Percentiles rank a stretch among this genome's conserved stretches.
Conservation (phyloP, 345 rosid genomes). For the Salix exigua region DNA sequence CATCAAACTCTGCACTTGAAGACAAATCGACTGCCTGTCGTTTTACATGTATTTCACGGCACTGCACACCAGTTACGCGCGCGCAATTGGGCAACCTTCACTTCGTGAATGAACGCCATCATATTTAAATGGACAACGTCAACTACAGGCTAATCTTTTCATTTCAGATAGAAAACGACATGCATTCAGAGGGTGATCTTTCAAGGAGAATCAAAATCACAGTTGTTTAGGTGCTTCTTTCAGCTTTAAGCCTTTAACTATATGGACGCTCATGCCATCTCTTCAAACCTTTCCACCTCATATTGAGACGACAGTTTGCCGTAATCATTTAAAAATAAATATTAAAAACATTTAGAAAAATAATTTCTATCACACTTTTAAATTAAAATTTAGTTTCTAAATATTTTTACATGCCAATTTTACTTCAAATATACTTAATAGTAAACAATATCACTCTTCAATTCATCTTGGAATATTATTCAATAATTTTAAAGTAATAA, state of each 20-base stretch:
- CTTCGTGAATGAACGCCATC: not conserved
- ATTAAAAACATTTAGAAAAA: too few species aligned
- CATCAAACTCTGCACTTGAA: not conserved
- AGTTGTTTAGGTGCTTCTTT: too few species aligned
- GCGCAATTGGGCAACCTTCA: not conserved
- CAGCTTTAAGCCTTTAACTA: too few species aligned
- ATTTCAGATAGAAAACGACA: not conserved
- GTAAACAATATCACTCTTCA: not conserved
- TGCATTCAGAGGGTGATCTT: not conserved
- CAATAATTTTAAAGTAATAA: too few species aligned
- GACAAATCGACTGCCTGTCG: not conserved
- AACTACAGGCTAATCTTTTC: not conserved
- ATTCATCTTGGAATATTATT: not conserved
- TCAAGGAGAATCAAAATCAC: not conserved
- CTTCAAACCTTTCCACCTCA: not conserved
- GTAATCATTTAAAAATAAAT: too few species aligned
- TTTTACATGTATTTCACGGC: not conserved
- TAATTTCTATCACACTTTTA: too few species aligned
- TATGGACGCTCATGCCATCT: not conserved
- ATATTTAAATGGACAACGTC: too few species aligned
- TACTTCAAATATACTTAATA: not conserved
- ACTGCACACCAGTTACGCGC: not conserved
- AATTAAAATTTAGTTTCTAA: not conserved
- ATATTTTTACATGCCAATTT: too few species aligned
- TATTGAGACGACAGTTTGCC: not conserved